A percentile compares a stretch with the other conserved stretches of the same genome.
Evolutionary conservation across 345 rosid genomes (phyloP).

Genomic region (Eutrema yunnanense): DNA sequence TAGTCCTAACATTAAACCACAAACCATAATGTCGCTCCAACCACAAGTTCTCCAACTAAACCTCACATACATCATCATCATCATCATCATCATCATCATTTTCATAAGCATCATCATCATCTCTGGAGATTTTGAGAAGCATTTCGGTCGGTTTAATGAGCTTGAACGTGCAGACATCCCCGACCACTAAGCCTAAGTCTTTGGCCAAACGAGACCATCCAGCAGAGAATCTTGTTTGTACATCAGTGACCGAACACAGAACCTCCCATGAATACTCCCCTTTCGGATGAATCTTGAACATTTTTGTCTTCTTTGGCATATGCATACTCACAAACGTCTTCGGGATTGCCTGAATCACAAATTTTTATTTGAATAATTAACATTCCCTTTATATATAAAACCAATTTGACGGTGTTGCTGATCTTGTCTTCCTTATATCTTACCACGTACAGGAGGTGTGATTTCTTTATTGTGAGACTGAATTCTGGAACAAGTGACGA

Average conservation of each 20-base stretch:
- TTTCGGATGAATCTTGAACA: conserved; percentile 8
- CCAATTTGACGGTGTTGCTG: neutral
- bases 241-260: neutral
- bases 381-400: neutral
- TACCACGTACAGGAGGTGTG: conserved; percentile 23
- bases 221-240: conserved; percentile 20
- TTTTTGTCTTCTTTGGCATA: conserved; percentile 14
- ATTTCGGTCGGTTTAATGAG: conserved; percentile 18
- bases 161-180: conserved; percentile 19
- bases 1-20: neutral
- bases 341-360: conserved; percentile 16
- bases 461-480: conserved; percentile 10
- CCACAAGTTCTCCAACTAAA: conserved; percentile 4
- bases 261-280: conserved; percentile 17
- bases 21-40: neutral
- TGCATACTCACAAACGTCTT: conserved; percentile 16
- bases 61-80: neutral
- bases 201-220: conserved; percentile 25
- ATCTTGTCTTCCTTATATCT: neutral
- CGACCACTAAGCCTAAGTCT: conserved; percentile 3
- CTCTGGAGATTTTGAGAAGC: conserved; percentile 6
- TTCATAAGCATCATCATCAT: neutral
- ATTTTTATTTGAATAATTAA: neutral
- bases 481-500: conserved; percentile 15
- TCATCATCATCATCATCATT: neutral